These are phyloP conservation scores for Candida maesae DNA, from an alignment of 805 yeast genomes.

Conservation along the genomic window DNA sequence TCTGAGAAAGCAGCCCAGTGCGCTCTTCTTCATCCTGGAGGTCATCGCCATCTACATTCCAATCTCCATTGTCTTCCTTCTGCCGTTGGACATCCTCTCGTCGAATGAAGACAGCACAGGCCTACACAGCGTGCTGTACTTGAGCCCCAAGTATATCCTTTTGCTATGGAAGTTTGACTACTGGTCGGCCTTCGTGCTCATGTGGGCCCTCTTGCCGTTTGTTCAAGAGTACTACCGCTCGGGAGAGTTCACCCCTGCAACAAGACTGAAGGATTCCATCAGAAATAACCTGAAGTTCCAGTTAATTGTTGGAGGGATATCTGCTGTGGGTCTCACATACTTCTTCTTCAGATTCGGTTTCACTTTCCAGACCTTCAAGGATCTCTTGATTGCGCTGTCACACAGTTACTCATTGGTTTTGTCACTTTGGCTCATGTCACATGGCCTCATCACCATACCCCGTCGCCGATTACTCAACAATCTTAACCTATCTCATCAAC, in stretches of 20 bases:
- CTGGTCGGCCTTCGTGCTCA: constrained; percentile 76
- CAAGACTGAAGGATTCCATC: constrained; percentile 53
- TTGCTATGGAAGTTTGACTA: constrained; percentile 69
- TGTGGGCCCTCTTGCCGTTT: constrained; percentile 74
- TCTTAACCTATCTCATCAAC: constrained; percentile 30
- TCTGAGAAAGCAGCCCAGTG: constrained; percentile 21
- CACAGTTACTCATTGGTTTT: constrained; percentile 72
- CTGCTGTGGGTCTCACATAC: constrained; percentile 54
- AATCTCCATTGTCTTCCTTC: constrained; percentile 63
- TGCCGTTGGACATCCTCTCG: constrained; percentile 72
- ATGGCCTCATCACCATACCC: constrained; percentile 71
- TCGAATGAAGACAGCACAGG: constrained; percentile 31
- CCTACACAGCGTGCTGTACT: constrained; percentile 35
- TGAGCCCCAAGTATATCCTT: constrained; percentile 47
- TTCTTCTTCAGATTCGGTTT: constrained; percentile 54
- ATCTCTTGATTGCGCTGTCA: constrained; percentile 68
- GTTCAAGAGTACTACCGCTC: constrained; percentile 70
- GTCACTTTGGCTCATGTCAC: constrained; percentile 83
- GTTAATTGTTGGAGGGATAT: constrained; percentile 47
- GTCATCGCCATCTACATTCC: constrained; percentile 69
- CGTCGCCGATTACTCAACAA: constrained; percentile 39
- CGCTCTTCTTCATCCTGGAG: constrained; percentile 20
- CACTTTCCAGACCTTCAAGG: constrained; percentile 51
- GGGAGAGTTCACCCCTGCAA: constrained; percentile 52
- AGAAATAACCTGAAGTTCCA: constrained; percentile 58